Conservation (phyloP, 352 stramenopile genomes). For the Thalassiosira pacifica region DNA sequence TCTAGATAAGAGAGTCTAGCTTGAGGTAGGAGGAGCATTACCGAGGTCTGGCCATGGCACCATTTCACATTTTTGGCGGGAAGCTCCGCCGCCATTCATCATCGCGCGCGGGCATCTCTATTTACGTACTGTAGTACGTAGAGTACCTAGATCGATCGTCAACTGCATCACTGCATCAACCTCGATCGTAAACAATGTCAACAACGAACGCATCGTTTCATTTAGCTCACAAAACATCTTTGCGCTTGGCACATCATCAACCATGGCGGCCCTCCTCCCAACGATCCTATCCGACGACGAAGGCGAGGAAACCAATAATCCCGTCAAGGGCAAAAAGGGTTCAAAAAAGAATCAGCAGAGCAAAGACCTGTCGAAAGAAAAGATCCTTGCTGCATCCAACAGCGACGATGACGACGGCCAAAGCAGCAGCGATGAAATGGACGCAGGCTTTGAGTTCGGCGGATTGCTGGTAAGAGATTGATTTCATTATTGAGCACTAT, state of each 20-base stretch:
- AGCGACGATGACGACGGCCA: constrained; percentile 37
- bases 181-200: too few species aligned
- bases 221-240: too few species aligned
- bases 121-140: too few species aligned
- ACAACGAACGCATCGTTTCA: too few species aligned
- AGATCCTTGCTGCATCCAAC: not conserved
- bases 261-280: constrained; percentile 64
- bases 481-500: not conserved
- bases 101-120: too few species aligned
- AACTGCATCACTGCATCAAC: too few species aligned
- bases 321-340: constrained; percentile 4
- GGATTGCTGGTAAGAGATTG: constrained; percentile 73
- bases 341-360: constrained; percentile 21
- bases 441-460: constrained; percentile 82
- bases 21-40: too few species aligned
- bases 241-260: not conserved
- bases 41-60: too few species aligned
- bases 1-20: too few species aligned
- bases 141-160: too few species aligned
- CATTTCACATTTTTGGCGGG: too few species aligned
- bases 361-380: not conserved
- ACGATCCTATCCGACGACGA: constrained; percentile 70
- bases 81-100: too few species aligned
- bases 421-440: constrained; percentile 63
- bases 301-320: constrained; percentile 7